These are phyloP conservation scores for Penicillium mononematosum DNA, from an alignment of 495 filamentous ascomycete species.

Conservation along the genomic window DNA sequence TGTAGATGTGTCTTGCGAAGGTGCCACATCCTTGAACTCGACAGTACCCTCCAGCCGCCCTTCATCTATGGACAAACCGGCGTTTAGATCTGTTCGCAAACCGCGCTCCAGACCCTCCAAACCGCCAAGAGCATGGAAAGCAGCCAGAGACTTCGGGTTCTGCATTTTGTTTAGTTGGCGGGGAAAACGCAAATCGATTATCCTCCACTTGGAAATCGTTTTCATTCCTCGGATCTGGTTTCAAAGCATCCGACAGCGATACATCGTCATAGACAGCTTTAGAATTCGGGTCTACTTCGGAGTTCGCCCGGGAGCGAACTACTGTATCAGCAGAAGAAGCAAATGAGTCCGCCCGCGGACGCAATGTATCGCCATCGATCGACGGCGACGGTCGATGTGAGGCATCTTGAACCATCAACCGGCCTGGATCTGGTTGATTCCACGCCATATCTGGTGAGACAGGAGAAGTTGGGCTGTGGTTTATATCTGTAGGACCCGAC, in stretches of 20 bases:
- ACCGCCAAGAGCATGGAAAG: constrained; percentile 68
- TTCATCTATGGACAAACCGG: constrained; percentile 69
- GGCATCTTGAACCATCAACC: constrained; percentile 32
- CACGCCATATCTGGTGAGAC: constrained; percentile 33
- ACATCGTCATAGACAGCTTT: constrained; percentile 45
- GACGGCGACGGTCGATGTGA: constrained; percentile 42
- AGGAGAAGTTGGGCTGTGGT: constrained; percentile 25
- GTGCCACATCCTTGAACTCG: constrained; percentile 59
- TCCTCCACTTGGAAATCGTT: constrained; percentile 62
- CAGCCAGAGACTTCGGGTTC: constrained; percentile 71
- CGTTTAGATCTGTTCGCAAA: constrained; percentile 60
- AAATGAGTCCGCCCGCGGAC: constrained; percentile 48
- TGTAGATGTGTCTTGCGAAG: constrained; percentile 19
- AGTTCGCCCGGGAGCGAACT: constrained; percentile 44
- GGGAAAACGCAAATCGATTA: constrained; percentile 70
- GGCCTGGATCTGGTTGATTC: constrained; percentile 23
- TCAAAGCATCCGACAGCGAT: constrained; percentile 55
- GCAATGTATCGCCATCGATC: constrained; percentile 51
- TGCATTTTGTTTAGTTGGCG: constrained; percentile 73
- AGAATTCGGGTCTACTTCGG: constrained; percentile 32
- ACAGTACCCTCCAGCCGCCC: constrained; percentile 53
- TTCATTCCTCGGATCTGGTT: constrained; percentile 64
- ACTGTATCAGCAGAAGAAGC: constrained; percentile 43
- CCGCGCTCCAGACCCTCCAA: constrained; percentile 65
- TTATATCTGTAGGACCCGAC: constrained; percentile 26